phyloP scores from a whole-genome alignment of 129 eudicot genomes.

The Silybum marianum region DNA sequence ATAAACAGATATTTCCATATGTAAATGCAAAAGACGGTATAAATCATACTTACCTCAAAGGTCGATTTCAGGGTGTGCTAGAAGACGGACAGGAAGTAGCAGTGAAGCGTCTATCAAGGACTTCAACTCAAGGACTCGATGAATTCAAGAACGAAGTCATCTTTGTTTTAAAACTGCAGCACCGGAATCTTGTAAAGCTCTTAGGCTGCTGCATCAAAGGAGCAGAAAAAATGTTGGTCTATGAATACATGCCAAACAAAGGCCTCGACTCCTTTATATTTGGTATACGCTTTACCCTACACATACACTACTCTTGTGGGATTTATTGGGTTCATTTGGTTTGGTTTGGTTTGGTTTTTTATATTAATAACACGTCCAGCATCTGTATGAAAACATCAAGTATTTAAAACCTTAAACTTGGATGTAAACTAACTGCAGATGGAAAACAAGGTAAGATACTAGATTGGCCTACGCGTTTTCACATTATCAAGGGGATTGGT shows the following conservation, averaged over 20 bases:
- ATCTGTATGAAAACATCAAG: background rate
- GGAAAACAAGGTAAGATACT: constrained; percentile 1
- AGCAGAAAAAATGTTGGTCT: constrained; percentile 44
- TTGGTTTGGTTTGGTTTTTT: too few species aligned
- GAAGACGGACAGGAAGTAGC: constrained; percentile 42
- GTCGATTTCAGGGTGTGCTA: constrained; percentile 25
- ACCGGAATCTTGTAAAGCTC: constrained; percentile 53
- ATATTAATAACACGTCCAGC: background rate
- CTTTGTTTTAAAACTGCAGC: constrained; percentile 49
- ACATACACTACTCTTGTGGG: background rate
- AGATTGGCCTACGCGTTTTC: constrained; percentile 34
- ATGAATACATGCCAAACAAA: constrained; percentile 59
- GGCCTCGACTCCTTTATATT: constrained; percentile 53
- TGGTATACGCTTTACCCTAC: constrained; percentile 25
- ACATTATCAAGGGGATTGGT: constrained; percentile 36
- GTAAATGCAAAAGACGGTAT: background rate
- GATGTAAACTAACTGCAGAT: constrained; percentile 23
- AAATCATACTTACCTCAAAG: background rate
- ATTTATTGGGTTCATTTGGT: too few species aligned
- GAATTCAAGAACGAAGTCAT: constrained; percentile 63
- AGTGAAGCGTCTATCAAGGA: constrained; percentile 48
- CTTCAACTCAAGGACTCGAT: constrained; percentile 50
- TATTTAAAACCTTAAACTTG: background rate
- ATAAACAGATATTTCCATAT: background rate
- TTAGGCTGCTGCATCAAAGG: constrained; percentile 49